These are phyloP conservation scores for Magnolia changhungtana DNA, from an alignment of 164 flowering plant species.

Conservation along the genomic window DNA sequence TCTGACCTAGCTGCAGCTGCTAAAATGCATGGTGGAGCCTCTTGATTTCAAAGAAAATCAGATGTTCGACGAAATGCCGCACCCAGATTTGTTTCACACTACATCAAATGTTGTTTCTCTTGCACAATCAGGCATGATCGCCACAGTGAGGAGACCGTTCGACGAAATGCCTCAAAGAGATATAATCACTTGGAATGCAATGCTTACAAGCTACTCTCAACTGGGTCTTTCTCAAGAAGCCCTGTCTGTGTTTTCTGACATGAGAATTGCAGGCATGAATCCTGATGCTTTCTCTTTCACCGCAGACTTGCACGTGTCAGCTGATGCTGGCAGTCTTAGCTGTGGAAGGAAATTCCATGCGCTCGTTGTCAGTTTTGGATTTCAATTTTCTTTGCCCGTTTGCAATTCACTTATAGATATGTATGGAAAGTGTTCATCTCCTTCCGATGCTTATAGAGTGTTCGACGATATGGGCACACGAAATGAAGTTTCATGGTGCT, in stretches of 20 bases:
- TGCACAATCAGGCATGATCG: slow-evolving; percentile 33
- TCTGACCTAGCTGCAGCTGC: no score
- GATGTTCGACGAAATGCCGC: slow-evolving; percentile 10
- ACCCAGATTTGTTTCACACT: slow-evolving; percentile 20
- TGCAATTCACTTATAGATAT: slow-evolving; percentile 63
- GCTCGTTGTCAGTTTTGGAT: slow-evolving; percentile 44
- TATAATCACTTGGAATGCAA: slow-evolving; percentile 53
- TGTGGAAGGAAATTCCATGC: slow-evolving; percentile 50
- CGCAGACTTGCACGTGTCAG: slow-evolving; percentile 43
- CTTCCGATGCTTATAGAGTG: slow-evolving; percentile 36
- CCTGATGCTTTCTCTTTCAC: slow-evolving; percentile 63
- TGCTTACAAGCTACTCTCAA: slow-evolving; percentile 50
- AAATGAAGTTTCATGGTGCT: slow-evolving; percentile 74
- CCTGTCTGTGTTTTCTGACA: slow-evolving; percentile 35
- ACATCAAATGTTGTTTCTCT: slow-evolving; percentile 38
- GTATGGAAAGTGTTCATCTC: slow-evolving; percentile 61
- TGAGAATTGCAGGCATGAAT: slow-evolving; percentile 38
- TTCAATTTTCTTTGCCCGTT: slow-evolving; percentile 41
- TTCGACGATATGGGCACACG: slow-evolving; percentile 41
- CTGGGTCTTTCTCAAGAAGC: slow-evolving; percentile 42
- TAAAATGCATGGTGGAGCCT: no score
- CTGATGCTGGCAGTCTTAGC: slow-evolving; percentile 27
- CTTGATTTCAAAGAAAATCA: no score
- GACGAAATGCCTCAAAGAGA: slow-evolving; percentile 64
- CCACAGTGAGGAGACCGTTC: slow-evolving; percentile 51